Evolutionary conservation across 306 rosid genomes (phyloP), one percentile per base, ranked within the genome.

Genomic region (Chamaecrista fasciculata): DNA sequence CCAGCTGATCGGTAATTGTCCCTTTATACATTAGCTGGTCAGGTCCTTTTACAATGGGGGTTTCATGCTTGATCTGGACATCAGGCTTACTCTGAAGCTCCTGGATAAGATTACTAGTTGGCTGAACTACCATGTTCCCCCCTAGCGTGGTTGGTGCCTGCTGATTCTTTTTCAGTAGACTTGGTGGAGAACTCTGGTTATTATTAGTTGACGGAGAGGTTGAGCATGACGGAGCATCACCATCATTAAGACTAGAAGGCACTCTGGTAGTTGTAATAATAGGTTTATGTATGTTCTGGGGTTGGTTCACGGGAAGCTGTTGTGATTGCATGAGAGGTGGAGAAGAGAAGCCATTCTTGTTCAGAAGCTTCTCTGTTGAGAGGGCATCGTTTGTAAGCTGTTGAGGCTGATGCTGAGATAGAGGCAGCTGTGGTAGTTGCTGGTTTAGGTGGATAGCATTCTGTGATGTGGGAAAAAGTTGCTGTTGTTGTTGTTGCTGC

Each of bases 191-290:
- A 37, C 81, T 79, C 79, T 83, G 91, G 82, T 87, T 79, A 43
- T 88, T 92, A 70, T 90, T 90, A 31, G 94, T 81, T 68, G 98
- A 90, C 24, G 96, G 98, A 18, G 98, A 90, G 70, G 96, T 90
- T 66, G 96, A 90, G 77, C 98, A 93, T 29, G 98, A 93, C 4
- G 98, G 98, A 48, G 88, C 90, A 59, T 93, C 97, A 48, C 86
- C 96, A 44, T 90, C 98, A 4, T 96, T 84, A 70, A 86, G 78
- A 55, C 81, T 84, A 23, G 98, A 89, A 53, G 86, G 91, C 62
- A 85, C 85, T 82, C 88, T 79, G 60, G 89, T 84, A 75, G 71
- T 77, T 28, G 77, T 69, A 19, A 70, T 83, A 34, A 70, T 83
- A 34, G 96, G 84, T 80, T 93, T 88, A 69, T 82, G 96, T 74